Evolutionary conservation across 108 stramenopile genomes (phyloP).

Genomic region (Skeletonema costatum): DNA sequence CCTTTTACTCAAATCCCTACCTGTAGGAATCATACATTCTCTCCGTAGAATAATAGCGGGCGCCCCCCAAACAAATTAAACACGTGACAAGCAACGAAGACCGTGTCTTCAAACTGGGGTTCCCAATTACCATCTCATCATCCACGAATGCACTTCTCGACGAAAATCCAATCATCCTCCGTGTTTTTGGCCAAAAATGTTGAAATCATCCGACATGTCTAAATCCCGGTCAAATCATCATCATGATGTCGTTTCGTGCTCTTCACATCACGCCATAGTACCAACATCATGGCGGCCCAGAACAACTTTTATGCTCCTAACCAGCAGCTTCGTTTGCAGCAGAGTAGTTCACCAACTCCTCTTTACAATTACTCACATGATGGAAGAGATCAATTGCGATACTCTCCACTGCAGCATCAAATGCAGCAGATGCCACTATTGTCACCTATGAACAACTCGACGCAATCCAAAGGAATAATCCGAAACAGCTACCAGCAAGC

Average conservation of each 20-base stretch:
- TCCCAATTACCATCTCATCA: neutral
- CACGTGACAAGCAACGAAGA: too few relatives aligned
- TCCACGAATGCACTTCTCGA: too few relatives aligned
- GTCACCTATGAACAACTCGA: neutral
- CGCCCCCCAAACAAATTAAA: neutral
- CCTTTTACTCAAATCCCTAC: neutral
- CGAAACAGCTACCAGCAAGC: neutral
- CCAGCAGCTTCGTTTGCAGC: neutral
- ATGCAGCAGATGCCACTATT: neutral
- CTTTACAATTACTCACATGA: neutral
- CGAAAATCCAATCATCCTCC: neutral
- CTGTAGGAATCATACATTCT: neutral
- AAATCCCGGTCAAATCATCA: too few relatives aligned
- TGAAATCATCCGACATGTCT: neutral
- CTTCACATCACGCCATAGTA: too few relatives aligned
- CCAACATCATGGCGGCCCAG: neutral
- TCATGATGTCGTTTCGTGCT: too few relatives aligned
- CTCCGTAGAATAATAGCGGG: neutral
- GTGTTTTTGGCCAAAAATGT: too few relatives aligned
- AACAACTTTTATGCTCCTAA: neutral
- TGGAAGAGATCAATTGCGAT: neutral
- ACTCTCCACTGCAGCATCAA: neutral
- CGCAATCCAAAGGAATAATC: neutral
- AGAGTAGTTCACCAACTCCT: neutral
- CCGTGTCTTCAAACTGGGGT: neutral